Conservation (phyloP, 345 rosid genomes). For the Barbarea vulgaris region DNA sequence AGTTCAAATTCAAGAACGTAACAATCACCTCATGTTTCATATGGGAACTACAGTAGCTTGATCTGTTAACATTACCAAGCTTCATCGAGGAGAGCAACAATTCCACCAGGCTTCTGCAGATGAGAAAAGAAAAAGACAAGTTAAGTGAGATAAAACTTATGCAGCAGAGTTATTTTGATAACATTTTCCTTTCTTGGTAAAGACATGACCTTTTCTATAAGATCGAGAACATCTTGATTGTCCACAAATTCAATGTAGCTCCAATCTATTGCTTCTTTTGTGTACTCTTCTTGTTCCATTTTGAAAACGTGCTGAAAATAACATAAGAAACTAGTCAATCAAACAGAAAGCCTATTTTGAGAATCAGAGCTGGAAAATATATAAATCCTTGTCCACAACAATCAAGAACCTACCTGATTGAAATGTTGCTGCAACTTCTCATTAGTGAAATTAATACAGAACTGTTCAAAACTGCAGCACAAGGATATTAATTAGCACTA, state of each 20-base stretch:
- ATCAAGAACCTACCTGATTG: conserved; percentile 67
- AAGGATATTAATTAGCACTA: conserved; percentile 32
- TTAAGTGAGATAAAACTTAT: neutral
- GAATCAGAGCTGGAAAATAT: conserved; percentile 16
- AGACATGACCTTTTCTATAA: conserved; percentile 75
- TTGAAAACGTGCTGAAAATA: conserved; percentile 87
- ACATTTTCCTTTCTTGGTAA: neutral
- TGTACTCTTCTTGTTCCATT: conserved; percentile 99
- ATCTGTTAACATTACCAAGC: conserved; percentile 58
- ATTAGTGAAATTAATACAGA: conserved; percentile 92
- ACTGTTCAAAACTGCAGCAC: conserved; percentile 85
- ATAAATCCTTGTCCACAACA: neutral
- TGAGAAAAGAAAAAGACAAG: neutral
- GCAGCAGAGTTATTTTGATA: neutral
- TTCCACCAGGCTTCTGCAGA: conserved; percentile 83
- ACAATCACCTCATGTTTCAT: conserved; percentile 6
- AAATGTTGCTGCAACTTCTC: conserved; percentile 98
- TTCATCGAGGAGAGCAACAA: conserved; percentile 83
- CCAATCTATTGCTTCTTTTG: conserved; percentile 92
- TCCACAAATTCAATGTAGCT: conserved; percentile 98
- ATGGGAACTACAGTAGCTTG: neutral
- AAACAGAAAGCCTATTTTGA: neutral
- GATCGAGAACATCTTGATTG: conserved; percentile 95
- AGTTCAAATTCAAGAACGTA: conserved; percentile 28
- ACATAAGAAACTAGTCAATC: conserved; percentile 22